phyloP scores from a whole-genome alignment of 805 yeast genomes.

The Kodamaea sagamina region DNA sequence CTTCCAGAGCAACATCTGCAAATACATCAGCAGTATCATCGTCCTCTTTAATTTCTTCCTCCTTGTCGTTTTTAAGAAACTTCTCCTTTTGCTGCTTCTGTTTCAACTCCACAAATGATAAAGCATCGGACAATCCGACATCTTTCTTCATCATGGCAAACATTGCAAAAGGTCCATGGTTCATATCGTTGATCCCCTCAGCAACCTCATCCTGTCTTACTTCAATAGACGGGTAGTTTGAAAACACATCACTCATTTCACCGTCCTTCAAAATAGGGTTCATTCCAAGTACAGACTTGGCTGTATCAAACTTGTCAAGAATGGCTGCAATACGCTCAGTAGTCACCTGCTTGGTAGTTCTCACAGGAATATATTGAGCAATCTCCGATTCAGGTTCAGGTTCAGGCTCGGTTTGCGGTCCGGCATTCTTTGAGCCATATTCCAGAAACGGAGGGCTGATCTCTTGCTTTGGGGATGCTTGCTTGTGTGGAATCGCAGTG shows the following conservation, averaged over 20 bases:
- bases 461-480: conserved; percentile 5
- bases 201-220: conserved; percentile 12
- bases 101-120: conserved; percentile 16
- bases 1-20: conserved; percentile 6
- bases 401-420: not conserved
- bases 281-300: conserved; percentile 16
- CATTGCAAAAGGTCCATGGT: conserved; percentile 22
- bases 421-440: not conserved
- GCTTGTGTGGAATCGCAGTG: conserved; percentile 2
- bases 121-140: conserved; percentile 18
- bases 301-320: conserved; percentile 8
- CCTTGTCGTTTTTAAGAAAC: conserved; percentile 19
- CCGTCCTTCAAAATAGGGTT: conserved; percentile 14
- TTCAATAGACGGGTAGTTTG: conserved; percentile 14
- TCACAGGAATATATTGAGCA: conserved; percentile 4
- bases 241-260: conserved; percentile 11
- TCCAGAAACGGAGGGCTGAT: conserved; percentile 10
- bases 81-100: conserved; percentile 19
- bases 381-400: conserved; percentile 4
- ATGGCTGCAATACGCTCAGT: not conserved
- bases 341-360: not conserved
- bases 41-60: not conserved
- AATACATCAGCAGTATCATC: conserved; percentile 12
- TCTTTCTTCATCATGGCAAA: conserved; percentile 18
- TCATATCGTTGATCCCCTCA: conserved; percentile 9